These are phyloP conservation scores for Oligophagozyma castellii DNA, from an alignment of 1,139 yeast species.

Conservation along the genomic window DNA sequence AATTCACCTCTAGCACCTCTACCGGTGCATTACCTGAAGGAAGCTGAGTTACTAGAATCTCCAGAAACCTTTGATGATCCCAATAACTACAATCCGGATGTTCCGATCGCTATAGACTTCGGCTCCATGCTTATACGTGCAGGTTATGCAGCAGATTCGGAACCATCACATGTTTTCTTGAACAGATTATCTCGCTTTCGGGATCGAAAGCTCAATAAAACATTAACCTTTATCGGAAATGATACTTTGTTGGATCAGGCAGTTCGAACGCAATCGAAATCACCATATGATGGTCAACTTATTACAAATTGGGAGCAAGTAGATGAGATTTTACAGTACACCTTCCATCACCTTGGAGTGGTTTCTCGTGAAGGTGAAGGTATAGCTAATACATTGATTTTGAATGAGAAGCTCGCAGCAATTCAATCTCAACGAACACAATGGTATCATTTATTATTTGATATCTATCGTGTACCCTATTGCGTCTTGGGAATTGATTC, in stretches of 20 bases:
- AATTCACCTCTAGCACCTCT: slow-evolving; percentile 33
- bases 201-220: slow-evolving; percentile 55
- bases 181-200: slow-evolving; percentile 59
- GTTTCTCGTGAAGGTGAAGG: slow-evolving; percentile 24
- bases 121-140: slow-evolving; percentile 61
- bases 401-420: slow-evolving; percentile 66
- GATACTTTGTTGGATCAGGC: slow-evolving; percentile 64
- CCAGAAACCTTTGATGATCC: slow-evolving; percentile 38
- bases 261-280: slow-evolving; percentile 51
- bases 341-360: slow-evolving; percentile 69
- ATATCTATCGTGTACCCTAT: slow-evolving; percentile 59
- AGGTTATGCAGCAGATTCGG: slow-evolving; percentile 43
- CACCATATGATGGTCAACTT: slow-evolving; percentile 80
- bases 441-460: slow-evolving; percentile 73
- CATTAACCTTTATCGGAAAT: slow-evolving; percentile 67
- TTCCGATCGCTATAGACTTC: slow-evolving; percentile 72
- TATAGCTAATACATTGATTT: slow-evolving; percentile 66
- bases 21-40: slow-evolving; percentile 36
- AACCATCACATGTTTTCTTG: slow-evolving; percentile 59
- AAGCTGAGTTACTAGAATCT: slow-evolving; percentile 27
- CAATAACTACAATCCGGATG: slow-evolving; percentile 35
- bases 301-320: slow-evolving; percentile 87
- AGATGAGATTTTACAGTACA: slow-evolving; percentile 71
- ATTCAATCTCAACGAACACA: slow-evolving; percentile 56
- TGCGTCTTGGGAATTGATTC: slow-evolving; percentile 74